phyloP scores from a whole-genome alignment of 106 monocot genomes.

The Allium sativum region DNA sequence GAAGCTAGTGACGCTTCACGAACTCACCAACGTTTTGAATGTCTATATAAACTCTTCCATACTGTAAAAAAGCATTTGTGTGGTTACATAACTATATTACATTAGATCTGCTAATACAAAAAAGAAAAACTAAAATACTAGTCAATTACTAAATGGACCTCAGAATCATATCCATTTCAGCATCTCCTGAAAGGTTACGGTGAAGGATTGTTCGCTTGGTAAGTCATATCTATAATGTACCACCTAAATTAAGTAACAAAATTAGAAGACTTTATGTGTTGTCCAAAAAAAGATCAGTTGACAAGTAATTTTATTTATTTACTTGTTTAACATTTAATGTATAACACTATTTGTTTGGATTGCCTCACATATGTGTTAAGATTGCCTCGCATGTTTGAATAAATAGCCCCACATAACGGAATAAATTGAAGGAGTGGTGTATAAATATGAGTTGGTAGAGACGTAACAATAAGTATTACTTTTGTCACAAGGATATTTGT shows the following conservation, averaged over 20 bases:
- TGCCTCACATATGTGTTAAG: too few species aligned
- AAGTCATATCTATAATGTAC: slow-evolving; percentile 72
- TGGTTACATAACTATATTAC: neutral
- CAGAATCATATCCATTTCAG: slow-evolving; percentile 21
- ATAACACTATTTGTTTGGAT: slow-evolving; percentile 44
- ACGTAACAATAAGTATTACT: too few species aligned
- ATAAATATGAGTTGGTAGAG: too few species aligned
- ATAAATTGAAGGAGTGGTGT: too few species aligned
- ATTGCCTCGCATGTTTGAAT: too few species aligned
- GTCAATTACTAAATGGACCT: slow-evolving; percentile 36
- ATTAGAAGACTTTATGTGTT: neutral
- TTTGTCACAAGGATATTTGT: too few species aligned
- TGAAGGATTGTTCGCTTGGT: slow-evolving; percentile 60
- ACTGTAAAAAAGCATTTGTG: slow-evolving; percentile 25
- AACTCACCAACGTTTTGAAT: slow-evolving; percentile 71
- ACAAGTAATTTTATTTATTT: slow-evolving; percentile 1
- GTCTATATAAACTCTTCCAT: slow-evolving; percentile 72
- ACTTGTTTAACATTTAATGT: slow-evolving; percentile 59
- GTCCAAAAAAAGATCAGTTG: neutral
- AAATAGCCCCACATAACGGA: too few species aligned
- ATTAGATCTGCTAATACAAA: neutral
- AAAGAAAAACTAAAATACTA: too few species aligned
- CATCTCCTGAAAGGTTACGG: slow-evolving; percentile 23
- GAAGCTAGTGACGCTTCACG: slow-evolving; percentile 66
- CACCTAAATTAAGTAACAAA: neutral